Percentiles rank a stretch among this genome's conserved stretches.
These are phyloP conservation scores for Aspergillus conjunctus DNA, from an alignment of 495 filamentous ascomycete genomes.

Conservation along the genomic window DNA sequence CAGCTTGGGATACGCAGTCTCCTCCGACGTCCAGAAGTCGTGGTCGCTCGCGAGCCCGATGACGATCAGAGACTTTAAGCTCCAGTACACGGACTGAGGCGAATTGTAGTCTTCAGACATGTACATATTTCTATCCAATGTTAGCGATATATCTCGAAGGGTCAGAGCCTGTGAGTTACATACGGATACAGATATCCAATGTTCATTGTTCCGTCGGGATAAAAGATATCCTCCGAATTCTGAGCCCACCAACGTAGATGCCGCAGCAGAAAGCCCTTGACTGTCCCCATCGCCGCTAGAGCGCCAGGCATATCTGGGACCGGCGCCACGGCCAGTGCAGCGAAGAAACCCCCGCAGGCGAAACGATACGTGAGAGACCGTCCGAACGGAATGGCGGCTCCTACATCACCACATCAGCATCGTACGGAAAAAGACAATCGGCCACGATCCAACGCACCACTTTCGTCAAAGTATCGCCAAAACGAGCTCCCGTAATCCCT, in stretches of 20 bases:
- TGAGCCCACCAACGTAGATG: constrained; percentile 14
- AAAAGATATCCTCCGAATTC: constrained; percentile 10
- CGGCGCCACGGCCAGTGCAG: constrained; percentile 6
- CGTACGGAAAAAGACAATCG: neutral
- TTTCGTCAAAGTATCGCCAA: constrained; percentile 12
- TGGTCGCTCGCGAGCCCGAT: neutral
- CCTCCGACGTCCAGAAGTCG: constrained; percentile 9
- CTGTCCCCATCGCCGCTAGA: constrained; percentile 1
- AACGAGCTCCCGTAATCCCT: constrained; percentile 10
- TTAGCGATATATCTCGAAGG: no score
- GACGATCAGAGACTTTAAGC: constrained; percentile 3
- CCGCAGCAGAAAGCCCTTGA: constrained; percentile 14
- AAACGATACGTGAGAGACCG: constrained; percentile 17
- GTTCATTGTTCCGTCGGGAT: constrained; percentile 11
- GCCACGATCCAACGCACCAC: constrained; percentile 1
- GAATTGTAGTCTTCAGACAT: constrained; percentile 19
- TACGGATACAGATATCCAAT: constrained; percentile 17
- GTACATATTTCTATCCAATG: constrained; percentile 13
- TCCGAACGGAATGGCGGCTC: constrained; percentile 13
- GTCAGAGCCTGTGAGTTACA: neutral
- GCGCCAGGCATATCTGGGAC: constrained; percentile 1
- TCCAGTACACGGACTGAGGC: constrained; percentile 15
- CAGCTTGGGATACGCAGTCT: constrained; percentile 1
- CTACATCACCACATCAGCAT: neutral
- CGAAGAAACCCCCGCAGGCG: constrained; percentile 10